Base-by-base conservation (phyloP, 2,329 filamentous ascomycete species). In the Alternaria arborescens region DNA sequence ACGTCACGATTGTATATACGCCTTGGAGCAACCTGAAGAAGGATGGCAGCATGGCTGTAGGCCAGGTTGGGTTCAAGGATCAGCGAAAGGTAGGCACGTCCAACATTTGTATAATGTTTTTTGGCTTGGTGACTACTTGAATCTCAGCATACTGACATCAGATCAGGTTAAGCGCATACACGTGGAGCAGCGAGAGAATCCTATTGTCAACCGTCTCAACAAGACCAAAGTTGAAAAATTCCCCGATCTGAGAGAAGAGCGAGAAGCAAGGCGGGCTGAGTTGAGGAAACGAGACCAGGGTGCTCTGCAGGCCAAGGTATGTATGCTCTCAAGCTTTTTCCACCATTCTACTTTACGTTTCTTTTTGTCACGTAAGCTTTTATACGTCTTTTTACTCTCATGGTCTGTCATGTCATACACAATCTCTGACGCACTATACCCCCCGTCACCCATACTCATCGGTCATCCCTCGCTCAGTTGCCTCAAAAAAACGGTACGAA, bases 1-100 rank as follows among this genome's bases (percentile, higher is more conserved):
- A 98, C 80, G 84, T 99, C 72, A 97, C 93, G 16, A 80, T 99
- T 74, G 96, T 99, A 74, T 99, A 99, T 82, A 99, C 95, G 5
- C 95, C 95, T 7, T 98, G 95, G 93, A 91, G 92, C 44, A 99
- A 99, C 78, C 86, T 99, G 34, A 91, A 92, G 77, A 99, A 99
- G 77, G 93, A 96, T 75, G 94, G 94, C 30, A 92, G 90, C 78
- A 99, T 99, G 95, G 94, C 92, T 18, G 90, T 90, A 3, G 95
- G 95, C 22, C 95, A 99, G 77, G 95, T 99, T 54, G 90, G 91
- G 65, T 99, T 98, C 83, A 94, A 97, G 76, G 92, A 97, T 79
- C 86, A 86, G 41, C 93, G 92, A 72, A 90, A 89, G 81, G 85
- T 85, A 57, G 32, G 57, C 46, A 32, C 24, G 11, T 32, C 20